phyloP scores from a whole-genome alignment of 257 asterid species.

The Ocimum tenuiflorum region DNA sequence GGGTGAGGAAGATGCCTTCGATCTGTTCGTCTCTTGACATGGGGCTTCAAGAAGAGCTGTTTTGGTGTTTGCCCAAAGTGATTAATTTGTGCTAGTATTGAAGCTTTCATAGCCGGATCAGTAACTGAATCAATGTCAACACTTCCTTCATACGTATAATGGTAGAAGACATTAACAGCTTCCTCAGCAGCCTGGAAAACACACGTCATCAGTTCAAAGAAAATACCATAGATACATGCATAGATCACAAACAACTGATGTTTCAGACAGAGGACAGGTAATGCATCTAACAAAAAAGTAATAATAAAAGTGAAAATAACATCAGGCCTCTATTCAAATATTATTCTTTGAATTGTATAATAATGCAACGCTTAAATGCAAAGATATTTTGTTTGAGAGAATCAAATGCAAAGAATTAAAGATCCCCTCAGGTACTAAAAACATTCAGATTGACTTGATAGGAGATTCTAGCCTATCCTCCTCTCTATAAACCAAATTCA shows the following conservation, averaged over 20 bases:
- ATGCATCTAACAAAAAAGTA: background rate
- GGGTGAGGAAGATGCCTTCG: slow-evolving; percentile 75
- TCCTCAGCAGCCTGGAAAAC: slow-evolving; percentile 85
- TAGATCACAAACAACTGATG: background rate
- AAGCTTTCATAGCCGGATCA: slow-evolving; percentile 98
- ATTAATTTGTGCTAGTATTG: slow-evolving; percentile 94
- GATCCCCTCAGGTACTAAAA: background rate
- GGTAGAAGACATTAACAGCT: slow-evolving; percentile 97
- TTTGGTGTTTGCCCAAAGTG: slow-evolving; percentile 99
- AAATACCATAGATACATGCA: background rate
- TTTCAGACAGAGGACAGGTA: background rate
- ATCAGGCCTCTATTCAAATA: background rate
- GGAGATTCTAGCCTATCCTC: background rate
- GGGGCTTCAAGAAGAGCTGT: slow-evolving; percentile 84
- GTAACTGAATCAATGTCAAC: slow-evolving; percentile 93
- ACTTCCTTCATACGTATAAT: slow-evolving; percentile 97
- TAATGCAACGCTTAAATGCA: background rate
- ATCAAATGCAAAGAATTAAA: too few relatives aligned
- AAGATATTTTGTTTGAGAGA: too few relatives aligned
- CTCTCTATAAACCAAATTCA: background rate
- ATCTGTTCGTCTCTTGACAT: slow-evolving; percentile 81
- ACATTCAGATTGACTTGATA: background rate
- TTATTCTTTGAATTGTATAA: background rate
- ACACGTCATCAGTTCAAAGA: slow-evolving; percentile 7
- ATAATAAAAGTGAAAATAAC: background rate